These are phyloP conservation scores for Botryosphaeria dothidea DNA, from an alignment of 2,329 filamentous ascomycete genomes.

Conservation along the genomic window DNA sequence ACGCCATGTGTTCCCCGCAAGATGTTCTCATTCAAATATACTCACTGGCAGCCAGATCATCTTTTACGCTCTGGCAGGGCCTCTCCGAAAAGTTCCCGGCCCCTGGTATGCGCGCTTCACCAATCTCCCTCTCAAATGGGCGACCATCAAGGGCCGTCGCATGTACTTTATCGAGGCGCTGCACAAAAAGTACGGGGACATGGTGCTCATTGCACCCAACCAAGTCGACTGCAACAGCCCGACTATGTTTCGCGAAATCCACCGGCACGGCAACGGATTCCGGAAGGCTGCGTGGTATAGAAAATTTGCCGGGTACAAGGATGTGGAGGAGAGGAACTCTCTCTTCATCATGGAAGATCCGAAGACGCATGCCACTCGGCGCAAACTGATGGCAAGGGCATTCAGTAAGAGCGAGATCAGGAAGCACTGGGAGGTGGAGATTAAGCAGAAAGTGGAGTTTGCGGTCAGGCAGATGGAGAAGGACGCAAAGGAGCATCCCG, in stretches of 20 bases:
- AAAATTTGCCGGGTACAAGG: not conserved
- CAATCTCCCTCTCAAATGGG: not conserved
- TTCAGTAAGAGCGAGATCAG: slow-evolving; percentile 39
- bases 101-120: not conserved
- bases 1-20: too few relatives aligned
- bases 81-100: not conserved
- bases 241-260: slow-evolving; percentile 31
- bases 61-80: not conserved
- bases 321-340: slow-evolving; percentile 22
- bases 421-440: slow-evolving; percentile 37
- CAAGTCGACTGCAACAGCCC: slow-evolving; percentile 33
- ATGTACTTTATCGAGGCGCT: slow-evolving; percentile 41
- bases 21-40: too few relatives aligned
- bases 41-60: not conserved
- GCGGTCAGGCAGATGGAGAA: slow-evolving; percentile 35
- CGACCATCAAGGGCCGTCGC: slow-evolving; percentile 37
- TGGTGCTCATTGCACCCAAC: slow-evolving; percentile 32
- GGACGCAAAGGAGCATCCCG: slow-evolving; percentile 19
- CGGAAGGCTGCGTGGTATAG: not conserved
- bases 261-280: slow-evolving; percentile 31
- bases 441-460: slow-evolving; percentile 34
- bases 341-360: slow-evolving; percentile 42
- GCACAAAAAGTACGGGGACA: slow-evolving; percentile 35
- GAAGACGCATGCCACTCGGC: slow-evolving; percentile 34
- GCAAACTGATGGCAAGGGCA: slow-evolving; percentile 37